Evolutionary conservation across 768 basidiomycete genomes (phyloP), one percentile per base, ranked within the genome.

Genomic region (Lactifluus volemus): DNA sequence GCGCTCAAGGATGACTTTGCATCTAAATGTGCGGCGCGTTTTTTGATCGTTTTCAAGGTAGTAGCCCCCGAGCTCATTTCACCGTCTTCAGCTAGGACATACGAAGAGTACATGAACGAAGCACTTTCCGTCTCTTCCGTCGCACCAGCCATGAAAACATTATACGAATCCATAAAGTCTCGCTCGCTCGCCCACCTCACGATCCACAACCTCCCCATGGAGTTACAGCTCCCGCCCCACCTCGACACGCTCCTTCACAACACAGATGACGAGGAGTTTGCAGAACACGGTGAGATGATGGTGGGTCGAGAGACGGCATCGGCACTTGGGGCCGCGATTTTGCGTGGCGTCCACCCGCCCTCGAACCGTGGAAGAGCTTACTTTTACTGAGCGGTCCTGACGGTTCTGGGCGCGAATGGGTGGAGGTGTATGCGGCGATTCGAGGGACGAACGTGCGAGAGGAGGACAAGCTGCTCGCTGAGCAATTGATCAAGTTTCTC

Each of bases 281-380:
- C 73, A 0, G 83, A 86, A 59, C 76, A 76, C 53, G 69, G 79
- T 36, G 73, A 76, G 19, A 75, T 77, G 25, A 25, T 25, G 2
- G 25, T 25, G 81, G 81, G 19, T 81, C 84, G 49, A 53, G 58
- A 25, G 81, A 81, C 45, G 80, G 77, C 45, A 76, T 77, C 6
- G 69, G 65, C 38, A 68, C 74, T 7, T 89, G 90, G 89, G 87
- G 85, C 17, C 78, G 77, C 41, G 85, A 86, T 56, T 78, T 89
- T 58, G 89, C 89, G 3, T 92, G 87, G 87, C 78, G 79, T 49
- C 75, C 92, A 2, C 84, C 88, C 9, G 74, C 81, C 17, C 78
- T 98, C 25, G 78, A 84, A 15, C 95, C 96, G 5, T 98, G 96
- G 96, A 97, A 97, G 69, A 88, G 91, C 21, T 70, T 98, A 15